Evolutionary conservation across 2,329 filamentous ascomycete genomes (phyloP).

Genomic region (Chaetomium sp.): DNA sequence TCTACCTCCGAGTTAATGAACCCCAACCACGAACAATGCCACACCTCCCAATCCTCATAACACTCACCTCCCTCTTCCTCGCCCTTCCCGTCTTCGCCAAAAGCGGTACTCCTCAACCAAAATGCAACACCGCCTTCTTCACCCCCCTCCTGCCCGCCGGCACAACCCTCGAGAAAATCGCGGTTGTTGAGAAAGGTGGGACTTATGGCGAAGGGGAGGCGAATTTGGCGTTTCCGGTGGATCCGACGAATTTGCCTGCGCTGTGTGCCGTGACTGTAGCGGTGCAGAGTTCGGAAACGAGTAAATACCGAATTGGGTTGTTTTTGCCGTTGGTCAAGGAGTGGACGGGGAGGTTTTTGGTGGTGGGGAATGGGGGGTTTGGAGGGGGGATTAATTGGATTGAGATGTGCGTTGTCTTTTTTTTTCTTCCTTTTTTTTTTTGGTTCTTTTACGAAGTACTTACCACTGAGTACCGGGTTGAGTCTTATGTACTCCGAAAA

Average conservation of each 20-base stretch:
- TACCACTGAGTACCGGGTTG: not conserved
- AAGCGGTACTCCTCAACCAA: too few relatives aligned
- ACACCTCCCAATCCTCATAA: not conserved
- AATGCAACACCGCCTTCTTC: slow-evolving; percentile 14
- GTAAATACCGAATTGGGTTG: slow-evolving; percentile 32
- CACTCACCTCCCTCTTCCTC: not conserved
- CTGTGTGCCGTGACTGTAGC: slow-evolving; percentile 34
- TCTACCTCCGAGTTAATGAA: too few relatives aligned
- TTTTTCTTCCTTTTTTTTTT: not conserved
- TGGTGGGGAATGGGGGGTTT: slow-evolving; percentile 36
- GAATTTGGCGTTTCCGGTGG: slow-evolving; percentile 30
- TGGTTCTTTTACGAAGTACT: not conserved
- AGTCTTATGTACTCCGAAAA: too few relatives aligned
- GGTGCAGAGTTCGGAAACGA: slow-evolving; percentile 28
- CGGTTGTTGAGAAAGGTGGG: slow-evolving; percentile 21
- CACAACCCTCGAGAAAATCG: slow-evolving; percentile 18
- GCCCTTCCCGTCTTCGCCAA: not conserved
- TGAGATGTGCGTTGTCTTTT: slow-evolving; percentile 20
- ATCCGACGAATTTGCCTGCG: slow-evolving; percentile 33
- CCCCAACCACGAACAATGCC: not conserved
- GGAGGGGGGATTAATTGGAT: slow-evolving; percentile 29
- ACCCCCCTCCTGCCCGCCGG: slow-evolving; percentile 6
- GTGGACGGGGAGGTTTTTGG: slow-evolving; percentile 34
- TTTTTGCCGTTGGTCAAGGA: slow-evolving; percentile 29
- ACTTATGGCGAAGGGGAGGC: slow-evolving; percentile 32